A percentile compares a stretch with the other conserved stretches of the same genome.
phyloP scores from a whole-genome alignment of 169 alveolate genomes.

The Plasmodium sp. region DNA sequence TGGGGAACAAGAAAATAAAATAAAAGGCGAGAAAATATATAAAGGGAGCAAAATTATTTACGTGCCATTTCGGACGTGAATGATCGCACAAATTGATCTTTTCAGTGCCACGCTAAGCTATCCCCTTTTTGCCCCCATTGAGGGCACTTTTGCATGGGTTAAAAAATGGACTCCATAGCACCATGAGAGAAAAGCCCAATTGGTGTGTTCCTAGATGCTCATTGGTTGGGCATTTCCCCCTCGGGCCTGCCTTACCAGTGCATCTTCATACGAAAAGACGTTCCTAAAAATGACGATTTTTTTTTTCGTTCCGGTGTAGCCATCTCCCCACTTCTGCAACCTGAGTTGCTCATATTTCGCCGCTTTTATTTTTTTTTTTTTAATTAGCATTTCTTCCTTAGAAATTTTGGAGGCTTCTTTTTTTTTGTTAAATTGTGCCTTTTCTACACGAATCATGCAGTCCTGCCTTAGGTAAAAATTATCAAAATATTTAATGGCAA shows the following conservation, averaged over 20 bases:
- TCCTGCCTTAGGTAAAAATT: constrained; percentile 81
- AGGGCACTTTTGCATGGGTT: background rate
- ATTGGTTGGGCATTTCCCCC: background rate
- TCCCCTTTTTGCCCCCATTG: background rate
- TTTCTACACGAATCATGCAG: constrained; percentile 85
- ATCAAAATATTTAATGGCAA: constrained; percentile 87
- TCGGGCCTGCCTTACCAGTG: constrained; percentile 23
- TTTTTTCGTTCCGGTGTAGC: constrained; percentile 76
- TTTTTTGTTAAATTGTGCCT: constrained; percentile 77
- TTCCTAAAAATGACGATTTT: constrained; percentile 84
- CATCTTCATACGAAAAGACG: constrained; percentile 85
- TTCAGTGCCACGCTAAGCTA: background rate
- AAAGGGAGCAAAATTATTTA: background rate
- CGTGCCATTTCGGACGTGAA: background rate
- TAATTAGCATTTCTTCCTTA: constrained; percentile 55
- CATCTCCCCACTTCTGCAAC: constrained; percentile 61
- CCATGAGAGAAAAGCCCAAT: background rate
- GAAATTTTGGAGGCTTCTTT: constrained; percentile 35
- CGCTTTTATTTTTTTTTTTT: constrained; percentile 74
- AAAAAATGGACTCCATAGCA: background rate
- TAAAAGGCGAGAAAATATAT: background rate
- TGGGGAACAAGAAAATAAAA: background rate
- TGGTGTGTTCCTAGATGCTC: background rate
- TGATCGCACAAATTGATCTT: background rate
- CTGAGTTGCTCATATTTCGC: constrained; percentile 77